Percentiles rank a stretch among this genome's conserved stretches.
Conservation (phyloP, 1,284 basidiomycete species). For the Cryptococcus depauperatus region DNA sequence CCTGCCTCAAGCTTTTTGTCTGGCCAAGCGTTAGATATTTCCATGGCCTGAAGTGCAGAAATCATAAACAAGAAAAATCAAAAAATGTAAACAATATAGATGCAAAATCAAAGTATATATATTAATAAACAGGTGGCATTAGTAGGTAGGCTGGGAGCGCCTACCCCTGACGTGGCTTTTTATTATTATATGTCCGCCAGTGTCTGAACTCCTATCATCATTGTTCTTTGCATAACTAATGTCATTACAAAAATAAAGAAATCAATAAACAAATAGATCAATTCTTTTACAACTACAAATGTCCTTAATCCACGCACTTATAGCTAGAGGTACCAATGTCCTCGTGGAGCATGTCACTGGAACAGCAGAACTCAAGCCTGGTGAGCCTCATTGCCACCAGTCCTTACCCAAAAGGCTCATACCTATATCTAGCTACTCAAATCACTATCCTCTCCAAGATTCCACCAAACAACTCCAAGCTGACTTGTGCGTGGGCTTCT, state of each 20-base stretch:
- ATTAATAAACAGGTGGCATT: too few relatives aligned
- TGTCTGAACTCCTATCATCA: too few relatives aligned
- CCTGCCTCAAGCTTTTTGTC: slow-evolving; percentile 17
- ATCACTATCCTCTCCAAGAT: slow-evolving; percentile 91
- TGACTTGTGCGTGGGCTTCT: slow-evolving; percentile 55
- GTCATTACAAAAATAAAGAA: too few relatives aligned
- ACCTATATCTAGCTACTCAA: slow-evolving; percentile 55
- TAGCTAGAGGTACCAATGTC: slow-evolving; percentile 69
- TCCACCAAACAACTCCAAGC: slow-evolving; percentile 84
- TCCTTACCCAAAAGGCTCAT: background rate
- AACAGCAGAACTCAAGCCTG: slow-evolving; percentile 74
- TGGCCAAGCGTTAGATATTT: slow-evolving; percentile 16
- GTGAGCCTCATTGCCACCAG: slow-evolving; percentile 42
- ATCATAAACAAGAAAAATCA: background rate
- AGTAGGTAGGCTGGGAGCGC: too few relatives aligned
- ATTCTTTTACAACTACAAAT: too few relatives aligned
- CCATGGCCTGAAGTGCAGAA: too few relatives aligned
- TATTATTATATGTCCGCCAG: too few relatives aligned
- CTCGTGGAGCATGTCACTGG: slow-evolving; percentile 75
- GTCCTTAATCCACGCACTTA: slow-evolving; percentile 68
- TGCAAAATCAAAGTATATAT: slow-evolving; percentile 6
- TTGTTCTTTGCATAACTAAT: too few relatives aligned
- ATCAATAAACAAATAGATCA: background rate
- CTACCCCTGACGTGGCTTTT: too few relatives aligned
- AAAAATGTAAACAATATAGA: background rate